phyloP scores from a whole-genome alignment of 2,329 filamentous ascomycete species.

The Lecanosticta acicola region DNA sequence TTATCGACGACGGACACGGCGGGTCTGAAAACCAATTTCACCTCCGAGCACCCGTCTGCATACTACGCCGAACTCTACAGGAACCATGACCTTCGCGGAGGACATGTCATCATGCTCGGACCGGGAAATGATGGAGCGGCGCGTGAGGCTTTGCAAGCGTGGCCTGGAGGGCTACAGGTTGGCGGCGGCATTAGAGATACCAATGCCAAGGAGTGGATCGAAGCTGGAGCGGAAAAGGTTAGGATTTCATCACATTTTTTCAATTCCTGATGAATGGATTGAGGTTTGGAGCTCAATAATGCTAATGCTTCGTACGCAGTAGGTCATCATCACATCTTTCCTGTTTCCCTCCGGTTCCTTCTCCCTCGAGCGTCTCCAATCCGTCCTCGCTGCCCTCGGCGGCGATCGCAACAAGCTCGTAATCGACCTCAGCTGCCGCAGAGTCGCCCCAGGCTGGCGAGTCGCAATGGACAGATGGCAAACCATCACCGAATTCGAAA shows the following conservation, averaged over 20 bases:
- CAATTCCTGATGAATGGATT: no score
- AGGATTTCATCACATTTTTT: constrained; percentile 96
- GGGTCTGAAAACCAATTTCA: constrained; percentile 79
- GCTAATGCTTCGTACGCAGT: no score
- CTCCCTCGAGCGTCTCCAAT: constrained; percentile 67
- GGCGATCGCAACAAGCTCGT: constrained; percentile 77
- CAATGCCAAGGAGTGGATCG: constrained; percentile 83
- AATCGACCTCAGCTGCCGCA: constrained; percentile 88
- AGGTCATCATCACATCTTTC: constrained; percentile 96
- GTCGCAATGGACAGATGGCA: constrained; percentile 99
- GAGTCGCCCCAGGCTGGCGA: constrained; percentile 72
- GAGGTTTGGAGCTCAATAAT: no score
- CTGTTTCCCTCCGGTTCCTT: constrained; percentile 83
- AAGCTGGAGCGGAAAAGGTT: constrained; percentile 84
- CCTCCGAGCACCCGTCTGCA: constrained; percentile 73
- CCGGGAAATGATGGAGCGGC: constrained; percentile 79
- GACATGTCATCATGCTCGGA: constrained; percentile 95
- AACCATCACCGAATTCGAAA: constrained; percentile 92
- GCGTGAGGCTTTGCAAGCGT: constrained; percentile 66
- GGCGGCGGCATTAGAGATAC: constrained; percentile 86
- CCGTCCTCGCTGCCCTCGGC: constrained; percentile 65
- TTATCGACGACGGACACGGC: constrained; percentile 48
- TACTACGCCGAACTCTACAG: constrained; percentile 80
- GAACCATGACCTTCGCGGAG: constrained; percentile 66
- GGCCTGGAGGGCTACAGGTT: constrained; percentile 77